These are phyloP conservation scores for Penstemon barbatus DNA, from an alignment of 257 asterid genomes.

Conservation along the genomic window DNA sequence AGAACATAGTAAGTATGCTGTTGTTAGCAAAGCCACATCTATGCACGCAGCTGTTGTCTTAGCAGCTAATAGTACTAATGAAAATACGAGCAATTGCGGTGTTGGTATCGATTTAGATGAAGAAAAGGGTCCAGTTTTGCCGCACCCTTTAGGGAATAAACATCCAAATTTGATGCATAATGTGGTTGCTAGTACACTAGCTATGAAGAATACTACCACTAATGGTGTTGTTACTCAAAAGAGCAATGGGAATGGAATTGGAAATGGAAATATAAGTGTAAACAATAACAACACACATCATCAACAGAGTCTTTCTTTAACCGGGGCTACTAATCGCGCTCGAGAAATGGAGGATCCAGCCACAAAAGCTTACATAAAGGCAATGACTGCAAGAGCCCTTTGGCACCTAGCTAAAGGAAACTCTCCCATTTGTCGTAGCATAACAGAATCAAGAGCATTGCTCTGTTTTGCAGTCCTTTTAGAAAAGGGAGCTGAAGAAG, in stretches of 20 bases:
- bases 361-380: constrained; percentile 67
- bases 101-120: constrained; percentile 39
- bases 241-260: no score
- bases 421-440: constrained; percentile 70
- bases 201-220: constrained; percentile 37
- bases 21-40: constrained; percentile 64
- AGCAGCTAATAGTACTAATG: constrained; percentile 40
- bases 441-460: constrained; percentile 77
- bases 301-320: constrained; percentile 34
- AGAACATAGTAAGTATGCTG: constrained; percentile 67
- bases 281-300: constrained; percentile 36
- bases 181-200: constrained; percentile 57
- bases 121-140: constrained; percentile 32
- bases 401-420: constrained; percentile 70
- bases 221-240: not conserved
- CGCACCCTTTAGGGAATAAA: constrained; percentile 48
- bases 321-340: constrained; percentile 53
- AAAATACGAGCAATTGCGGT: not conserved
- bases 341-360: constrained; percentile 75
- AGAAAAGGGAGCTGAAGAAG: constrained; percentile 69
- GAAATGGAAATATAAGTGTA: not conserved
- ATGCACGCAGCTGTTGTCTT: constrained; percentile 72
- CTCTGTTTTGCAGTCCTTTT: constrained; percentile 68
- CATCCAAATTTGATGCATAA: constrained; percentile 53
- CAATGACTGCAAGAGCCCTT: constrained; percentile 86